Percentiles rank a stretch among this genome's conserved stretches.
These are phyloP conservation scores for Chondrostereum purpureum DNA, from an alignment of 1,284 basidiomycete genomes.

Conservation along the genomic window DNA sequence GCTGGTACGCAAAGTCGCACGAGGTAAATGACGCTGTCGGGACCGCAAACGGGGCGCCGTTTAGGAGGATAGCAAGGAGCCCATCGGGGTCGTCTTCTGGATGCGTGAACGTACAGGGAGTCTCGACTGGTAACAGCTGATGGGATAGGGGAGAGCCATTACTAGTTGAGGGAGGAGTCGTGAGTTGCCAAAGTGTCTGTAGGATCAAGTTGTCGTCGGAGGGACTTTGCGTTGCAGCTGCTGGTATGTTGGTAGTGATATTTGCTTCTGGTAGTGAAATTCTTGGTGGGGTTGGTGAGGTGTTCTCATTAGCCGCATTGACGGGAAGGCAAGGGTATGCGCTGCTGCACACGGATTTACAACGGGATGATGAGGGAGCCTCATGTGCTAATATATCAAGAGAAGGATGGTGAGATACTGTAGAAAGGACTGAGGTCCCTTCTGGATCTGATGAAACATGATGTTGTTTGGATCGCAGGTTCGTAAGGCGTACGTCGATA, in stretches of 20 bases:
- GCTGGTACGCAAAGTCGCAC: constrained; percentile 6
- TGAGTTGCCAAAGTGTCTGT: neutral
- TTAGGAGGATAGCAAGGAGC: neutral
- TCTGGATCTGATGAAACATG: neutral
- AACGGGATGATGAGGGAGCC: neutral
- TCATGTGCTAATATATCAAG: too few relatives aligned
- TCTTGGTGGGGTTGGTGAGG: too few relatives aligned
- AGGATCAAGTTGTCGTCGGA: neutral
- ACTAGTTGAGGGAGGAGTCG: neutral
- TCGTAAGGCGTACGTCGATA: neutral
- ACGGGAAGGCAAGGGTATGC: too few relatives aligned
- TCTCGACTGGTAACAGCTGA: too few relatives aligned
- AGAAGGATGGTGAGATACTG: neutral
- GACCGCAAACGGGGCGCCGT: neutral
- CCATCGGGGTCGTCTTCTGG: neutral
- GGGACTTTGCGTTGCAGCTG: neutral
- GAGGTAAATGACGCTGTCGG: constrained; percentile 1
- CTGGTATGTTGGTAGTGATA: too few relatives aligned
- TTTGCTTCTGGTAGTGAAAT: too few relatives aligned
- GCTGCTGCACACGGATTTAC: neutral
- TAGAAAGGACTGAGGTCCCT: neutral
- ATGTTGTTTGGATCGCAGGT: neutral
- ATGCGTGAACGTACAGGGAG: neutral
- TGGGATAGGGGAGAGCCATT: too few relatives aligned
- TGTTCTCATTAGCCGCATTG: neutral